Evolutionary conservation across 108 stramenopile species (phyloP).

Genomic region (Pelagomonas calceolata): DNA sequence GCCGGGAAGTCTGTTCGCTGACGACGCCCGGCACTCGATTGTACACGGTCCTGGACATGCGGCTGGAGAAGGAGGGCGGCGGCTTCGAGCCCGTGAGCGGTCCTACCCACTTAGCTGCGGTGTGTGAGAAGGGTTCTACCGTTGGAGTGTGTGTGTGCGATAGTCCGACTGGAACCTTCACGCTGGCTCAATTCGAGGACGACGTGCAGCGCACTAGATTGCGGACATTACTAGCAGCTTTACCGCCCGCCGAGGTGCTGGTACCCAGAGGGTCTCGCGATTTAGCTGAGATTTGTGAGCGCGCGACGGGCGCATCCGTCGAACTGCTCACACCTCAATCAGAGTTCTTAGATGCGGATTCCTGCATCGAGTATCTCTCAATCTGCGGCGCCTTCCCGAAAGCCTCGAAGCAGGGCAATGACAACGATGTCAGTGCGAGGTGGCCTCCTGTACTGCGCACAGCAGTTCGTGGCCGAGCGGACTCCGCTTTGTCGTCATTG

Average conservation of each 20-base stretch:
- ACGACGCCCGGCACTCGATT: conserved; percentile 80
- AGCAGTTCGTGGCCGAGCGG: conserved; percentile 62
- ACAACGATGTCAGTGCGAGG: conserved; percentile 26
- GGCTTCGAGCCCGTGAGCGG: conserved; percentile 4
- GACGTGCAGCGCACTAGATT: conserved; percentile 75
- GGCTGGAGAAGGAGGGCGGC: conserved; percentile 29
- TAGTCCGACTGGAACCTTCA: conserved; percentile 63
- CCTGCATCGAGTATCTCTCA: conserved; percentile 63
- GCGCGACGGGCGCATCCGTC: conserved; percentile 25
- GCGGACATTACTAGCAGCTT: conserved; percentile 73
- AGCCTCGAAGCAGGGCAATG: conserved; percentile 17
- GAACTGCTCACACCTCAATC: conserved; percentile 33
- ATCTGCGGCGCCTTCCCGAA: conserved; percentile 63
- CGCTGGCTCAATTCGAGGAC: conserved; percentile 95
- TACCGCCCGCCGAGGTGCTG: conserved; percentile 67
- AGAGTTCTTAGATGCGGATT: conserved; percentile 70
- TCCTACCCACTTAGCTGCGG: neutral
- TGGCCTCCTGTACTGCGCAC: conserved; percentile 74
- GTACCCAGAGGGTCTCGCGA: conserved; percentile 5
- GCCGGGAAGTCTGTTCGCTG: conserved; percentile 83
- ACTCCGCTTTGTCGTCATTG: conserved; percentile 62
- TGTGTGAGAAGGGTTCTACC: neutral
- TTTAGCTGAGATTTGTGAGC: neutral
- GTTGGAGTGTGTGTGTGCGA: conserved; percentile 87
- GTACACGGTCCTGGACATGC: conserved; percentile 71